A percentile compares a stretch with the other conserved stretches of the same genome.
Conservation (phyloP, 352 stramenopile genomes). For the Phytophthora podocarpi region DNA sequence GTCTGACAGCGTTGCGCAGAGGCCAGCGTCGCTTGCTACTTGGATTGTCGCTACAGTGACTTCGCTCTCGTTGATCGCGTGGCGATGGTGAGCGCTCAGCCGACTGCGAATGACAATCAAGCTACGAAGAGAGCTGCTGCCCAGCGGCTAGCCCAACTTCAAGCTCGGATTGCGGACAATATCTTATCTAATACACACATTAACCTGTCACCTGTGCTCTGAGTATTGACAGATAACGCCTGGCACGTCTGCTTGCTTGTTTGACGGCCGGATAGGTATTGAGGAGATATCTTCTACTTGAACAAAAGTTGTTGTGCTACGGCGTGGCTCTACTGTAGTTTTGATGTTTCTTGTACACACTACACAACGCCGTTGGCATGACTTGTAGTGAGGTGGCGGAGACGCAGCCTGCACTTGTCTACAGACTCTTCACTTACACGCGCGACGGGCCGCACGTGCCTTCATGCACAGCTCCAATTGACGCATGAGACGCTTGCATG, state of each 20-base stretch:
- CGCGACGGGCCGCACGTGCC: not conserved
- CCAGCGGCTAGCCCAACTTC: not conserved
- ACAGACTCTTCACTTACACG: not conserved
- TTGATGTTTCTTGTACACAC: too few species aligned
- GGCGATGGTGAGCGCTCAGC: not conserved
- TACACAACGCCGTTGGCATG: not conserved
- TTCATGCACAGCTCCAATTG: not conserved
- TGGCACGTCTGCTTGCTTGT: not conserved
- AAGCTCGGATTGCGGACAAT: not conserved
- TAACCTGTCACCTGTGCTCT: not conserved
- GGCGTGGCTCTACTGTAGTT: too few species aligned
- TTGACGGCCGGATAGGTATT: not conserved
- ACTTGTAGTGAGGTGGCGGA: conserved; percentile 1
- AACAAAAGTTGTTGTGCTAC: too few species aligned
- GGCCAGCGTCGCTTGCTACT: not conserved
- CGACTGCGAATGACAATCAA: not conserved
- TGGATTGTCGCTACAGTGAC: not conserved
- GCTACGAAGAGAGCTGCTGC: not conserved
- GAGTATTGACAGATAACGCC: not conserved
- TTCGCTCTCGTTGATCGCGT: not conserved
- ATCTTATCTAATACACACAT: conserved; percentile 2
- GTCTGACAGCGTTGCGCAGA: not conserved
- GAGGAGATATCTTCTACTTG: not conserved
- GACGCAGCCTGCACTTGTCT: not conserved
- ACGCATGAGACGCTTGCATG: conserved; percentile 11